Evolutionary conservation across 129 eudicot genomes (phyloP).

Genomic region (Daucus carota): DNA sequence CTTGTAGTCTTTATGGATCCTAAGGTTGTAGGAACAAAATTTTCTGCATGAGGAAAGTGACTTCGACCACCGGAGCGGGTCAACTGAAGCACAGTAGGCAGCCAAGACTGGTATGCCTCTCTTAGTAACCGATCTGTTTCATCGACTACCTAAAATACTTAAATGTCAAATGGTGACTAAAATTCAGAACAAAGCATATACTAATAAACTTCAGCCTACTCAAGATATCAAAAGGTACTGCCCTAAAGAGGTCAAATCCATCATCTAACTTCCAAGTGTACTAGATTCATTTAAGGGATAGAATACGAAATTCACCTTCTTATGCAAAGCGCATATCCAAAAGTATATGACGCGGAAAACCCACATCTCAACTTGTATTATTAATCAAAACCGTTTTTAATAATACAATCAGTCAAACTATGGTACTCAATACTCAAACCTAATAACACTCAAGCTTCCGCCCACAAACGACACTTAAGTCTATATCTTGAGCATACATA

Average conservation of each 20-base stretch:
- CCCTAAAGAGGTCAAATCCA: background rate
- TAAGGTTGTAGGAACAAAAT: conserved; percentile 25
- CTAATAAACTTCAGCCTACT: background rate
- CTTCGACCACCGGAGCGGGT: conserved; percentile 32
- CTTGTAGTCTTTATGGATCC: conserved; percentile 69
- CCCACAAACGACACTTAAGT: too few species aligned
- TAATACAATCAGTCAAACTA: too few species aligned
- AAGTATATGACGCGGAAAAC: too few species aligned
- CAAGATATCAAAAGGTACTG: background rate
- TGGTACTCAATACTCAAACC: too few species aligned
- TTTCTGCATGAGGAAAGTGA: conserved; percentile 15
- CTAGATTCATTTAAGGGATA: too few species aligned
- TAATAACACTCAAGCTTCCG: too few species aligned
- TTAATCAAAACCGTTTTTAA: too few species aligned
- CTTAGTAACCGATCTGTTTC: conserved; percentile 87
- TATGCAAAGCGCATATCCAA: too few species aligned
- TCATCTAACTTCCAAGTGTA: background rate
- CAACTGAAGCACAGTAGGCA: conserved; percentile 70
- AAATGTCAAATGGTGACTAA: conserved; percentile 10
- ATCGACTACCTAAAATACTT: conserved; percentile 67
- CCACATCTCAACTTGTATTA: too few species aligned
- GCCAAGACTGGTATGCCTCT: conserved; percentile 92
- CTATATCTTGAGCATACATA: too few species aligned
- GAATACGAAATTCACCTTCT: too few species aligned
- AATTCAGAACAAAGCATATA: background rate